phyloP scores from a whole-genome alignment of 1,284 basidiomycete genomes.

The Anthracocystis panici-leucophaei region DNA sequence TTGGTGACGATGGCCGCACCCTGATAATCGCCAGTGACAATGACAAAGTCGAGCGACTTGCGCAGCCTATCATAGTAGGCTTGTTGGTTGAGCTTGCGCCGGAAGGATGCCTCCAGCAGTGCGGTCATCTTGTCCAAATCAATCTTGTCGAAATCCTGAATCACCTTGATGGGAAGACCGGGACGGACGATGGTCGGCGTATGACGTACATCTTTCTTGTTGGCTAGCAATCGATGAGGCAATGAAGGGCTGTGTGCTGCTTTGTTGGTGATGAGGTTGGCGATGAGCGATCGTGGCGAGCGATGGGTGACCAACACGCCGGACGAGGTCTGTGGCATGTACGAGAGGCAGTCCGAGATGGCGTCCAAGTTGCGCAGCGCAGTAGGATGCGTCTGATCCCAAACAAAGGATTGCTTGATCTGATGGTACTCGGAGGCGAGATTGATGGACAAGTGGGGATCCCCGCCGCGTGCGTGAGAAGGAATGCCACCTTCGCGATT shows the following conservation, averaged over 20 bases:
- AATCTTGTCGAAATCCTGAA: constrained; percentile 76
- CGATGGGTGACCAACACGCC: constrained; percentile 97
- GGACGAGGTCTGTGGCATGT: constrained; percentile 93
- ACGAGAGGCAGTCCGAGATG: constrained; percentile 85
- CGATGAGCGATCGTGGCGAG: constrained; percentile 93
- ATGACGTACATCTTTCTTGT: constrained; percentile 84
- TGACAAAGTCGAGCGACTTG: constrained; percentile 85
- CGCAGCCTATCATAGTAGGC: constrained; percentile 85
- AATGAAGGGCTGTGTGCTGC: constrained; percentile 94
- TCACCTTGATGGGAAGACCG: constrained; percentile 86
- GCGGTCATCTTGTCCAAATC: constrained; percentile 81
- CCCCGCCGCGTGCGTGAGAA: constrained; percentile 92
- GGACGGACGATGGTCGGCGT: constrained; percentile 93
- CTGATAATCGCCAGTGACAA: constrained; percentile 94
- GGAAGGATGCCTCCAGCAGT: constrained; percentile 89
- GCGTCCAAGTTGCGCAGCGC: constrained; percentile 89
- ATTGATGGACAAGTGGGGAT: constrained; percentile 96
- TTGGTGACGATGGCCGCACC: constrained; percentile 95
- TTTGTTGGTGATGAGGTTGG: constrained; percentile 97
- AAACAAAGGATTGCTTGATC: constrained; percentile 89
- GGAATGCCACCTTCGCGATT: constrained; percentile 97
- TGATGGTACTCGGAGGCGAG: constrained; percentile 86
- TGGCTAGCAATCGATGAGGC: constrained; percentile 89
- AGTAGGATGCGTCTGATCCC: constrained; percentile 84
- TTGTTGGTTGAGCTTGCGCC: constrained; percentile 78